Evolutionary conservation across 2,329 filamentous ascomycete genomes (phyloP), one percentile per base, ranked within the genome.

Genomic region (Clonostachys rhizophaga): DNA sequence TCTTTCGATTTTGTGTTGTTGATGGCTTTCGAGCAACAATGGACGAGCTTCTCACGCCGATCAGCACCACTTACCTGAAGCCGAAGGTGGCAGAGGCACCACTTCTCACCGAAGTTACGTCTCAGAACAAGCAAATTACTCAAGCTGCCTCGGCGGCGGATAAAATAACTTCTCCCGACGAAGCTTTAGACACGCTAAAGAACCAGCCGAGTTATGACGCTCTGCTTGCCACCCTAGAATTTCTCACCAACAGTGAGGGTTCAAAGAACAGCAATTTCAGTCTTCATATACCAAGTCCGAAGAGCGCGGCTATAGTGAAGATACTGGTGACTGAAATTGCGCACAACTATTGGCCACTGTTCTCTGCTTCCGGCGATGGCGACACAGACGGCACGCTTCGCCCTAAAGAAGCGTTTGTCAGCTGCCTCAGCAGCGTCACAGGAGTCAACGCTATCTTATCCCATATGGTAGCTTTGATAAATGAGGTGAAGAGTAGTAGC

Each of bases 401-500:
- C 24, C 24, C 24, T 10, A 55, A 72, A 2, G 63, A 67, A 39
- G 63, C 78, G 3, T 67, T 97, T 14, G 55, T 88, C 2, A 63
- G 67, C 49, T 89, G 84, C 58, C 68, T 99, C 6, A 76, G 76
- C 48, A 96, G 84, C 58, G 72, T 94, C 14, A 76, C 85, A 3
- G 91, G 91, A 1, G 64, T 96, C 34, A 92, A 90, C 51, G 86
- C 88, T n/a, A 61, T 91, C 30, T 63, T 91, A 10, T 75, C 83
- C n/a, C 81, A 86, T 46, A 68, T 95, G 33, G 83, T 80, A 49
- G 72, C 77, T 17, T 68, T 89, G 16, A 74, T 84, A 8, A 71
- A 75, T 43, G 73, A 79, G 51, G 67, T 67, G 12, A 78, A 71
- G 45, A 54, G 63, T 0, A 64, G 66, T 9, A 50, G 58, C 2